Evolutionary conservation across 2,329 filamentous ascomycete genomes (phyloP).

Genomic region (Aspergillus sp.): DNA sequence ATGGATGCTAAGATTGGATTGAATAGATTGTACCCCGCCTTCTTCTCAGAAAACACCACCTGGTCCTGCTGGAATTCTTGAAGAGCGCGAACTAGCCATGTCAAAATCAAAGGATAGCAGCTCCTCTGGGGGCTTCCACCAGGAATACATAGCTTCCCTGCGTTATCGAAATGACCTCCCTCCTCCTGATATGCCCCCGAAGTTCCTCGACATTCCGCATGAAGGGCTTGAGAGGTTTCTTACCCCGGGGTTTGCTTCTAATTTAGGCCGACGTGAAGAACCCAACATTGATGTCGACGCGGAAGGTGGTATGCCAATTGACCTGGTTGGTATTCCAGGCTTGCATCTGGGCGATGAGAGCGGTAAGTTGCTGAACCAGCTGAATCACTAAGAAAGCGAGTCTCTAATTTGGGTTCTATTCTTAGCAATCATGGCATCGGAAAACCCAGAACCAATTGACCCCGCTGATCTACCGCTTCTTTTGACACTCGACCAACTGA

Average conservation of each 20-base stretch:
- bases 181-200: conserved; percentile 89
- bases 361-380: conserved; percentile 55
- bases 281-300: conserved; percentile 97
- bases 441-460: conserved; percentile 70
- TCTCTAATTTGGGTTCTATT: conserved; percentile 23
- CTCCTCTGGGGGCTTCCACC: conserved; percentile 60
- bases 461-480: conserved; percentile 82
- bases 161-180: conserved; percentile 95
- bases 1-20: conserved; percentile 7
- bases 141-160: conserved; percentile 96
- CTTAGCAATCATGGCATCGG: conserved; percentile 76
- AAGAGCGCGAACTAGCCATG: conserved; percentile 24
- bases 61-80: neutral
- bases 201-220: conserved; percentile 95
- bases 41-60: neutral
- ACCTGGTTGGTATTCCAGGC: conserved; percentile 89
- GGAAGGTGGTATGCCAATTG: conserved; percentile 95
- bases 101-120: conserved; percentile 41
- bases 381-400: neutral
- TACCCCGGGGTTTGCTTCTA: conserved; percentile 82
- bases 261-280: conserved; percentile 85
- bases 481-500: conserved; percentile 77
- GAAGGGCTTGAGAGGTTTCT: conserved; percentile 90
- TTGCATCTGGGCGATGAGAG: conserved; percentile 94
- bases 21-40: conserved; percentile 13